Base-by-base conservation (phyloP, 176 grass and related monocot genomes). In the Avena insularis region DNA sequence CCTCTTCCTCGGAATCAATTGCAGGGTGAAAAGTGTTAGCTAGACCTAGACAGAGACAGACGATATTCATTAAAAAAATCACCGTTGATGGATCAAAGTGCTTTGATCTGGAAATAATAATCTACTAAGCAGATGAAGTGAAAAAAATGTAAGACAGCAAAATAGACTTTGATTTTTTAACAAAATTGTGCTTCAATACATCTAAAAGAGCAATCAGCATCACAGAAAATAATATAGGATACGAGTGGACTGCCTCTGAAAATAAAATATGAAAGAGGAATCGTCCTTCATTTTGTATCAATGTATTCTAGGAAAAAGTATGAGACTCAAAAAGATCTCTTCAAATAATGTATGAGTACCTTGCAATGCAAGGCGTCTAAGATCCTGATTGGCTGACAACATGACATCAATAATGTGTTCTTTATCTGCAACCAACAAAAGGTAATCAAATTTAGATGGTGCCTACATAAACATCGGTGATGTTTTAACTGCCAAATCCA, bases 381-480 rank as follows among this genome's bases (percentile, higher is more conserved):
- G 90, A 64, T 98, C 93, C 35, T 78, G 49, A 80, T 92, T 88
- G 79, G 88, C 86, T 84, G 96, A 94, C 71, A 95, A 45, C 87
- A 92, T 62, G 19, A 61, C 78, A 79, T 93, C 87, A 71, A 85
- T 78, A 53, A 91, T 31, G 43, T 86, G 73, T 21, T 73, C 65
- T 70, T 91, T 83, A 83, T 91, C 95, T 97, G 90, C 87, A 95
- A 70, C 31, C 55, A 59, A 60, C 60, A 55, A 72, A 84, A 77
- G 45, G n/a, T 72, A 76, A 58, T 77, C 70, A 85, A 61, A 64
- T 87, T 40, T 77, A 53, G n/a, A 74, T 51, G 53, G 76, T 38
- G 66, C 3, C 46, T 58, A 78, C 1, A 55, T 45, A 58, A 5
- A 35, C 66, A 66, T 56, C 29, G 31, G n/a, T 60, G 21, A 82